Base-by-base conservation (phyloP, 129 eudicot genomes). In the Kitagawia praeruptora region DNA sequence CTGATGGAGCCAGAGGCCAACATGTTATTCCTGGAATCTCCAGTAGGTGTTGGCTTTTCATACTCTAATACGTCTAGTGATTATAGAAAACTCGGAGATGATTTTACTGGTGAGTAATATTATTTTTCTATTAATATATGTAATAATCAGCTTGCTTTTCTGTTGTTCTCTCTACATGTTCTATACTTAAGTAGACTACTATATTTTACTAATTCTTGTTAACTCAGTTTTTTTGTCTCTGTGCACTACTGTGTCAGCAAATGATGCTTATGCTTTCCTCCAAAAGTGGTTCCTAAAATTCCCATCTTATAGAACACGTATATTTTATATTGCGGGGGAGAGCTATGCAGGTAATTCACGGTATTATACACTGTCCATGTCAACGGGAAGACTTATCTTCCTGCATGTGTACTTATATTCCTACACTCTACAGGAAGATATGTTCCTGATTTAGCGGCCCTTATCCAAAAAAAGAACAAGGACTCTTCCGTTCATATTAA, bases 31-130 rank as follows among this genome's bases (percentile, higher is more conserved):
- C 58, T 93, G 90, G 98, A 93, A 85, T 93, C 98, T 71, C 98
- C 98, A 25, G 87, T 89, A 67, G 98, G 98, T 75, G 98, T 93
- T 70, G 98, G 98, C 48, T 93, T 87, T 91, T 93, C 98, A 41
- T 93, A 93, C 84, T 86, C 98, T 16, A 91, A 91, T 51, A 89
- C 93, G 40, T 84, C 92, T 82, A 88, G 81, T 76, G 98, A 93
- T 82, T 93, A 89, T 88, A 88, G 90, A 41, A 78, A 70, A 45
- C 88, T 93, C 23, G 98, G 96, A 83, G 98, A 93, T 78, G 93
- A 91, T 48, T 87, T 90, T 80, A 85, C 98, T 70, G 97, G 98
- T 93, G 69, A 82, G 87, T 49, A 16, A 31, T 75, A 63, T 45
- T 34, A 54, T n/a, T 53, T 70, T 77, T 63, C 27, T 39, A 41